phyloP scores from a whole-genome alignment of 768 basidiomycete species.

The Tylopilus felleus region DNA sequence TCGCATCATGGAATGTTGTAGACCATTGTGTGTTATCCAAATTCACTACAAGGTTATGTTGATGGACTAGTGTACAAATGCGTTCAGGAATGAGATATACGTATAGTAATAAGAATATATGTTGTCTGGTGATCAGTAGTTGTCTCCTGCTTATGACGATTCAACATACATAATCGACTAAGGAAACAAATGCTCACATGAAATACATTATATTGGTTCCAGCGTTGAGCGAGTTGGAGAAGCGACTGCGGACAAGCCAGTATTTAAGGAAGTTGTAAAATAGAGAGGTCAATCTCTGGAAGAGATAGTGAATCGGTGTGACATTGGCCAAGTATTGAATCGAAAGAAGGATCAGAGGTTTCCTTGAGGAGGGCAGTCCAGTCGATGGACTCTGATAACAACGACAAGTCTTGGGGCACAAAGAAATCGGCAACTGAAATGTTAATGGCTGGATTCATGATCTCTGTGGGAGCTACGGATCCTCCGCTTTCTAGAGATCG shows the following conservation, averaged over 20 bases:
- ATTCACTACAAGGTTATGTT: too few relatives aligned
- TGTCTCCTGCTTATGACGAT: too few relatives aligned
- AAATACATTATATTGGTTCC: too few relatives aligned
- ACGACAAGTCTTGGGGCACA: neutral
- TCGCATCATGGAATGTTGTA: too few relatives aligned
- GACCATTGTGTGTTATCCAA: too few relatives aligned
- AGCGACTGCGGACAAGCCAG: neutral
- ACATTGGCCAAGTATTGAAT: neutral
- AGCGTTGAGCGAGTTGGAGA: too few relatives aligned
- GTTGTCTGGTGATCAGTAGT: too few relatives aligned
- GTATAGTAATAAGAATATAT: too few relatives aligned
- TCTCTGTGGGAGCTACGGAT: neutral
- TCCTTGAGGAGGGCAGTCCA: slow-evolving; percentile 10
- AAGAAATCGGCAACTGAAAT: neutral
- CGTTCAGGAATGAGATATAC: too few relatives aligned
- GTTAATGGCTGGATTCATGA: neutral
- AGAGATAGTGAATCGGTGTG: neutral
- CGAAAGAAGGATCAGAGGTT: neutral
- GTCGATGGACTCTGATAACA: slow-evolving; percentile 5
- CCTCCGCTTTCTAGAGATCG: slow-evolving; percentile 1
- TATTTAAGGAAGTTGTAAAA: slow-evolving; percentile 4
- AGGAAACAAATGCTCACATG: too few relatives aligned
- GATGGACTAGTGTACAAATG: too few relatives aligned
- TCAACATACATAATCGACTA: too few relatives aligned
- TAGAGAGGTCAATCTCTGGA: slow-evolving; percentile 5